A percentile compares a stretch with the other conserved stretches of the same genome.
Evolutionary conservation across 306 rosid genomes (phyloP).

Genomic region (Morella rubra): DNA sequence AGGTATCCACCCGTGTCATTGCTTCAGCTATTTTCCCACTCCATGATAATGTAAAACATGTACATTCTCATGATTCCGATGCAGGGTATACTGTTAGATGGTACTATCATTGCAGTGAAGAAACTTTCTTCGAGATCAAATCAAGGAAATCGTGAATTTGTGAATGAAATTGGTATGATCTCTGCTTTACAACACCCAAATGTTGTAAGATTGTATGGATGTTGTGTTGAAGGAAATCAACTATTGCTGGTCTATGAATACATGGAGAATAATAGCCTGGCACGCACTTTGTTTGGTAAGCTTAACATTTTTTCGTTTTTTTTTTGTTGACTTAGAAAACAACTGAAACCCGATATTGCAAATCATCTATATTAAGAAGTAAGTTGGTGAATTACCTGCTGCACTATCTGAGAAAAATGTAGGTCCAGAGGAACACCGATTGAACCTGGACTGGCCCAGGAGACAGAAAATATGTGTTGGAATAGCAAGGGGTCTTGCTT

Average conservation of each 20-base stretch:
- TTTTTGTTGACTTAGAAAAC: not conserved
- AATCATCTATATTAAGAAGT: not conserved
- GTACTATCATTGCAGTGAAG: slow-evolving; percentile 54
- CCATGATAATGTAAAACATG: not conserved
- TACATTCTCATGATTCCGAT: not conserved
- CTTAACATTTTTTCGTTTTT: not conserved
- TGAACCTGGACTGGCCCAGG: slow-evolving; percentile 54
- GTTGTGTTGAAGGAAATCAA: slow-evolving; percentile 54
- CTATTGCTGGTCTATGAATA: slow-evolving; percentile 59
- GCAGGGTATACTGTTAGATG: slow-evolving; percentile 52
- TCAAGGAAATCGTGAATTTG: slow-evolving; percentile 57
- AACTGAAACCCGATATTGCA: not conserved
- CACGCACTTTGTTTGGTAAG: slow-evolving; percentile 58
- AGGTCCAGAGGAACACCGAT: slow-evolving; percentile 22
- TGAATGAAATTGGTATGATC: slow-evolving; percentile 53
- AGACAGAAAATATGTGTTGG: slow-evolving; percentile 62
- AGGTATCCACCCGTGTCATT: slow-evolving; percentile 39
- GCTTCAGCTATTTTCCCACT: not conserved
- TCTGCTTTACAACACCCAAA: slow-evolving; percentile 62
- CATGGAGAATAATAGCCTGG: slow-evolving; percentile 59
- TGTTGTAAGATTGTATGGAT: slow-evolving; percentile 64
- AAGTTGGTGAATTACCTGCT: not conserved
- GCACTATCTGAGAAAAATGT: not conserved
- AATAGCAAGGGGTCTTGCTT: slow-evolving; percentile 63
- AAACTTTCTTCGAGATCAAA: slow-evolving; percentile 52